Conservation (phyloP, 23 red algal species). For the Pyropia haitanensis region DNA sequence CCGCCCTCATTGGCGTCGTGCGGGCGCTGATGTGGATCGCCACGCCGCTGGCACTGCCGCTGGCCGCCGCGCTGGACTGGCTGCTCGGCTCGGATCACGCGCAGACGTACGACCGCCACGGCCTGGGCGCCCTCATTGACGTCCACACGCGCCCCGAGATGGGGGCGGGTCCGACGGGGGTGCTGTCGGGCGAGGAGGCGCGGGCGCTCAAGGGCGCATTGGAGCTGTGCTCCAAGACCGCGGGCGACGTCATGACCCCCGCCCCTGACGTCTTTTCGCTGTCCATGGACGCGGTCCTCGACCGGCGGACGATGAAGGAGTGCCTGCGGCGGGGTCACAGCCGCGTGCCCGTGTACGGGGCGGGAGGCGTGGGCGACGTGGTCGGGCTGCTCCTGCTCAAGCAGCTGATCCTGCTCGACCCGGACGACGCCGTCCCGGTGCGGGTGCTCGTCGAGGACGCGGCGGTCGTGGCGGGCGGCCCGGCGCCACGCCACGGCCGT, state of each 20-base stretch:
- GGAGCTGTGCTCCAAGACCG: conserved; percentile 39
- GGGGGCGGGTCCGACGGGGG: too few species aligned
- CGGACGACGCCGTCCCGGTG: conserved; percentile 34
- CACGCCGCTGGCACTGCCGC: conserved; percentile 20
- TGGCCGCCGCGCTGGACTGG: conserved; percentile 21
- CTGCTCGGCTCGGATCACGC: conserved; percentile 23
- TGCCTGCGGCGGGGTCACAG: conserved; percentile 30
- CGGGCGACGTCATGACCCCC: conserved; percentile 29
- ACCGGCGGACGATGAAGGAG: conserved; percentile 16
- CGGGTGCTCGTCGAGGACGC: not conserved
- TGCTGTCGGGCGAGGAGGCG: too few species aligned
- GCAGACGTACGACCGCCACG: not conserved
- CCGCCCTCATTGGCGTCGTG: conserved; percentile 15
- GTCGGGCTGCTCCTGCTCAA: conserved; percentile 33
- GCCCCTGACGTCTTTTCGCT: conserved; percentile 34
- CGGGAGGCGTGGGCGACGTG: conserved; percentile 5
- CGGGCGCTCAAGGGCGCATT: conserved; percentile 15
- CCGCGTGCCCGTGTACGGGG: conserved; percentile 18
- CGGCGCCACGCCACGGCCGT: not conserved
- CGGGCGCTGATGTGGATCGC: conserved; percentile 9
- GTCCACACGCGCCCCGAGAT: too few species aligned
- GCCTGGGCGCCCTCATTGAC: too few species aligned
- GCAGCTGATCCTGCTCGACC: conserved; percentile 42
- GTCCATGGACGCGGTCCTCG: conserved; percentile 25
- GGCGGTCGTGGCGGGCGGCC: not conserved